A percentile compares a stretch with the other conserved stretches of the same genome.
Evolutionary conservation across 306 rosid species (phyloP).

Genomic region (Gynostemma pentaphyllum): DNA sequence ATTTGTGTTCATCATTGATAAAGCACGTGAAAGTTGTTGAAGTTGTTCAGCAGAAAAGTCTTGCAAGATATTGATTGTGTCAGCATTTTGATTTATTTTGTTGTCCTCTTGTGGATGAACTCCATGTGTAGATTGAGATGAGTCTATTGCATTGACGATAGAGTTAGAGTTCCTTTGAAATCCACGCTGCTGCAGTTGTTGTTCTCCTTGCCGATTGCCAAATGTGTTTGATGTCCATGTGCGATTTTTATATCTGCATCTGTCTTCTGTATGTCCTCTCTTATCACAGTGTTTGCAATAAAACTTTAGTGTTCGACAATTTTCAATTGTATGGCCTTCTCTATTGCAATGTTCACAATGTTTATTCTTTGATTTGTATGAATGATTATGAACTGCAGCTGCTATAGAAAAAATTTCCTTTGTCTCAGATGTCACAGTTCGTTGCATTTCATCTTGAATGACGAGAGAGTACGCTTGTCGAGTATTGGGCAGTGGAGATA

Average conservation of each 20-base stretch:
- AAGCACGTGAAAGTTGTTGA: too few relatives aligned
- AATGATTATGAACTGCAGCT: neutral
- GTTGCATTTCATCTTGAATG: slow-evolving; percentile 18
- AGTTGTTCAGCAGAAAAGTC: too few relatives aligned
- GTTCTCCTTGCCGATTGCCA: neutral
- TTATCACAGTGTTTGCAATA: slow-evolving; percentile 10
- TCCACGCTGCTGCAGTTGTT: neutral
- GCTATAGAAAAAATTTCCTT: slow-evolving; percentile 13
- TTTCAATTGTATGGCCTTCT: slow-evolving; percentile 16
- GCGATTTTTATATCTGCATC: slow-evolving; percentile 13
- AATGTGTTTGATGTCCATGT: neutral
- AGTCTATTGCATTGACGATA: neutral
- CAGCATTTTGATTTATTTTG: neutral
- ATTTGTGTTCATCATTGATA: too few relatives aligned
- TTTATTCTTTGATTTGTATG: slow-evolving; percentile 6
- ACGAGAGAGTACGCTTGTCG: slow-evolving; percentile 14
- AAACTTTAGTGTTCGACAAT: slow-evolving; percentile 14
- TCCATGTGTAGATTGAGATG: slow-evolving; percentile 11
- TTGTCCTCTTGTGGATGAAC: too few relatives aligned
- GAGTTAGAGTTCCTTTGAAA: neutral
- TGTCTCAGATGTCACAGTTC: slow-evolving; percentile 5
- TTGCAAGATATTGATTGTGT: slow-evolving; percentile 10
- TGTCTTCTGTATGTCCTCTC: slow-evolving; percentile 15
- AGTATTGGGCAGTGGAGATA: slow-evolving; percentile 15
- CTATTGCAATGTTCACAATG: slow-evolving; percentile 12